phyloP scores from a whole-genome alignment of 1,139 yeast genomes.

The Diutina sp. region DNA sequence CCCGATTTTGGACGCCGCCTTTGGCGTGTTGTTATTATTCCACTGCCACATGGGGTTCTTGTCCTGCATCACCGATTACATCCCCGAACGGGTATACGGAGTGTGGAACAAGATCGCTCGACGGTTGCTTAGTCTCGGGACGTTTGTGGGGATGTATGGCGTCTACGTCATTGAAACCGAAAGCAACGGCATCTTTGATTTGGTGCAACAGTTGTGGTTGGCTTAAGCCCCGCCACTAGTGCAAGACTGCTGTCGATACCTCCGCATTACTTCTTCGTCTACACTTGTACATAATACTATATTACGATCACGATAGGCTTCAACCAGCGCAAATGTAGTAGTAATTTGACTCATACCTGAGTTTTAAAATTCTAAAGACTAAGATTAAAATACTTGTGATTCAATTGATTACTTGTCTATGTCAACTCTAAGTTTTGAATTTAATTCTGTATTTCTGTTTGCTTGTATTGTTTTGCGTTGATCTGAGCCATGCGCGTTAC shows the following conservation, averaged over 20 bases:
- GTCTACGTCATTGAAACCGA: constrained; percentile 67
- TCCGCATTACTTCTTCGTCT: neutral
- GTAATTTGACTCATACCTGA: neutral
- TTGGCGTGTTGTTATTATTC: constrained; percentile 49
- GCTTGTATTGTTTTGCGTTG: neutral
- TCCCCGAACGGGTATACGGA: constrained; percentile 65
- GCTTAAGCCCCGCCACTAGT: neutral
- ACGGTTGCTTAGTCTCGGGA: constrained; percentile 16
- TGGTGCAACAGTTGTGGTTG: constrained; percentile 8
- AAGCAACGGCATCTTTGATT: constrained; percentile 44
- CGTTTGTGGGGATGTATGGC: constrained; percentile 60
- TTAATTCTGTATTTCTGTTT: neutral
- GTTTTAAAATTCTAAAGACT: too few species aligned
- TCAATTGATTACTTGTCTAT: too few species aligned
- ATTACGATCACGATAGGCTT: neutral
- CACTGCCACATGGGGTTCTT: constrained; percentile 78
- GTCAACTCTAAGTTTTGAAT: too few species aligned
- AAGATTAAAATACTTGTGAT: too few species aligned
- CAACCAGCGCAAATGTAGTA: neutral
- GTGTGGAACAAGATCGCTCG: neutral
- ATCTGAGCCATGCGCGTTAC: neutral
- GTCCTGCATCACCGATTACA: constrained; percentile 80
- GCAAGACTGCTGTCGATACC: neutral
- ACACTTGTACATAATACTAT: neutral
- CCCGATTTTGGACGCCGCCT: constrained; percentile 42